phyloP scores from a whole-genome alignment of 2,329 filamentous ascomycete species.

The Dichotomopilus funicola region DNA sequence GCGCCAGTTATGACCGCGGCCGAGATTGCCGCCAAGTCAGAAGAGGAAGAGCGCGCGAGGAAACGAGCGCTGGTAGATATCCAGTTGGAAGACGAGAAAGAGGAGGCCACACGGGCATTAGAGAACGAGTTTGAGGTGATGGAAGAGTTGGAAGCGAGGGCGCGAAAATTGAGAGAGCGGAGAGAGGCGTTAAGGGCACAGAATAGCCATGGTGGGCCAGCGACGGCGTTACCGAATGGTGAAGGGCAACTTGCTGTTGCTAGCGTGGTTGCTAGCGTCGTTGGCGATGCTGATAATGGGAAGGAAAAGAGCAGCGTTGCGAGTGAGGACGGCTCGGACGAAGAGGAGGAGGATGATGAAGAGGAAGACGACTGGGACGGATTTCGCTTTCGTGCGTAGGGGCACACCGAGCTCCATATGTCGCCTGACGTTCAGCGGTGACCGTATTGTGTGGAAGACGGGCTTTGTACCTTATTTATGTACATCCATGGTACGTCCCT shows the following conservation, averaged over 20 bases:
- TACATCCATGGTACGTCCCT: slow-evolving; percentile 5
- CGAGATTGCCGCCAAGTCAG: slow-evolving; percentile 49
- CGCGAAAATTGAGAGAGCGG: slow-evolving; percentile 61
- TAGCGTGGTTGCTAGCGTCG: slow-evolving; percentile 23
- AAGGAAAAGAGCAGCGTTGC: slow-evolving; percentile 28
- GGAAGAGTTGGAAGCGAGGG: slow-evolving; percentile 68
- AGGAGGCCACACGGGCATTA: slow-evolving; percentile 66
- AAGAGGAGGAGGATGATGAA: slow-evolving; percentile 38
- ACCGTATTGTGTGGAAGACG: background rate
- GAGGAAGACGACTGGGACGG: slow-evolving; percentile 54
- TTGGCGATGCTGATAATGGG: slow-evolving; percentile 21
- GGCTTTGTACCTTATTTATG: slow-evolving; percentile 9
- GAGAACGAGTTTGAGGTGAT: slow-evolving; percentile 79
- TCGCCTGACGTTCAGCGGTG: background rate
- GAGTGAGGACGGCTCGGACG: slow-evolving; percentile 39
- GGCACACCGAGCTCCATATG: background rate
- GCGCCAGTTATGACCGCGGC: slow-evolving; percentile 61
- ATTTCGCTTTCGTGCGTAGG: slow-evolving; percentile 43
- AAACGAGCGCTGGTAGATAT: slow-evolving; percentile 50
- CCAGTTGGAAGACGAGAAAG: slow-evolving; percentile 59
- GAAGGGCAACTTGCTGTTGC: slow-evolving; percentile 9
- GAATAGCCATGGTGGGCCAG: slow-evolving; percentile 22
- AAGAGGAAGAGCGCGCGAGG: slow-evolving; percentile 44
- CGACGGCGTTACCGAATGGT: slow-evolving; percentile 2
- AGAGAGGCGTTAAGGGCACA: slow-evolving; percentile 53